Percentiles rank a stretch among this genome's conserved stretches.
phyloP scores from a whole-genome alignment of 139 green algal species.

The Chlorella sp. region DNA sequence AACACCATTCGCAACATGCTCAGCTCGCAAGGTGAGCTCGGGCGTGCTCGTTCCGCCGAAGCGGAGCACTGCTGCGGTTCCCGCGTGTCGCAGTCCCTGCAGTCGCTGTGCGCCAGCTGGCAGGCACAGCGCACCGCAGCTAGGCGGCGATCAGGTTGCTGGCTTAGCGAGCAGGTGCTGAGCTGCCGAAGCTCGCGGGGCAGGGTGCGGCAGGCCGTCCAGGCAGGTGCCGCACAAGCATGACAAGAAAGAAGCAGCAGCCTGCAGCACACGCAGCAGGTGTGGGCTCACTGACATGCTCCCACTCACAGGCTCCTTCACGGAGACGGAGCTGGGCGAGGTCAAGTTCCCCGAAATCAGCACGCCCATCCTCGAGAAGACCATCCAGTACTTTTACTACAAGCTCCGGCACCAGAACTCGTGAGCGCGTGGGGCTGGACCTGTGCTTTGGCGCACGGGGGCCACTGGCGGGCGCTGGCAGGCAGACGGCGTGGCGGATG shows the following conservation, averaged over 20 bases:
- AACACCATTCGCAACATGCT: constrained; percentile 99
- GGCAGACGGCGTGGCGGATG: no score
- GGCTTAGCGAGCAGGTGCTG: no score
- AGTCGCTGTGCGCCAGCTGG: no score
- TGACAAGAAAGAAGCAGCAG: neutral
- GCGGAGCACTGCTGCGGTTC: no score
- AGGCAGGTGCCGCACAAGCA: neutral
- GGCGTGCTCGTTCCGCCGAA: neutral
- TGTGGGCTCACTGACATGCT: neutral
- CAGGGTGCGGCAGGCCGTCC: no score
- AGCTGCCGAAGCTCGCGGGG: no score
- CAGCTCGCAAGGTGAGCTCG: constrained; percentile 63
- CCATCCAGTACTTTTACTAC: constrained; percentile 99
- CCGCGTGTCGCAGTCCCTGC: no score
- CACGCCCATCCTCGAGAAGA: constrained; percentile 85
- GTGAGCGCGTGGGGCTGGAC: constrained; percentile 46
- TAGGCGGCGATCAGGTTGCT: no score
- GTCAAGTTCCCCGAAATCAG: constrained; percentile 91
- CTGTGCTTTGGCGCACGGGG: no score
- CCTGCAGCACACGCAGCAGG: neutral
- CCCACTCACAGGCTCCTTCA: constrained; percentile 73
- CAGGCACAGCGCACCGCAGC: no score
- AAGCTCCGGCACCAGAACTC: constrained; percentile 88
- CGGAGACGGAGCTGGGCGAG: constrained; percentile 82
- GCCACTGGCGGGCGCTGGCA: no score